Base-by-base conservation (phyloP, 345 rosid species). In the Eutrema yunnanense region DNA sequence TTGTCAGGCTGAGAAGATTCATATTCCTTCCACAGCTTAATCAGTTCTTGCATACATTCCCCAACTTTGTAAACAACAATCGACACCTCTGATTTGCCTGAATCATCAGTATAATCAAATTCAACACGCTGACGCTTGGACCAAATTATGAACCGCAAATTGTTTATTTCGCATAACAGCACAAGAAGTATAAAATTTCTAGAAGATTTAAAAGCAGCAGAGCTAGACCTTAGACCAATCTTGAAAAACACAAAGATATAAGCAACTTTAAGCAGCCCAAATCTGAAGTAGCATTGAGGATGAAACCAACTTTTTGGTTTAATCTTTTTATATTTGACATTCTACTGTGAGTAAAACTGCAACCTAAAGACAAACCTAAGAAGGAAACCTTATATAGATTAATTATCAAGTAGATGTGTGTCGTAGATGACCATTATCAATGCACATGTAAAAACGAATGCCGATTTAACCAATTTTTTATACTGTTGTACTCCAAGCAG, bases 41-140 rank as follows among this genome's bases (percentile, higher is more conserved):
- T 81, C 78, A 96, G 80, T 66, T 96, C 99, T 90, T 88, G 98
- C 98, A 92, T 90, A 80, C 98, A 96, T 84, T 92, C 99, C 41
- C 99, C 97, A 76, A 89, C 98, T 86, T 96, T 96, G 76, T 96
- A 96, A 76, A 89, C 84, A 78, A 95, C 92, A 63, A 84, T 79
- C 41, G 92, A 80, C 67, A 90, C 81, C 85, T 96, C 99, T 42
- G 95, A 55, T 85, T 96, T 96, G 42, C 98, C 97, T 95, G 86
- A 65, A 85, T 57, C 71, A 81, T 66, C 81, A 85, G 74, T 64
- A 80, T 13, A 56, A 44, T 67, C 19, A 54, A 52, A 58, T 70
- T 58, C 48, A 55, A 69, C 61, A 43, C 33, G 29, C 47, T n/a
- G 51, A 52, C 22, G 32, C 49, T 65, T 62, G 33, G 30, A 74